phyloP scores from a whole-genome alignment of 108 stramenopile species.

The Seminavis robusta region DNA sequence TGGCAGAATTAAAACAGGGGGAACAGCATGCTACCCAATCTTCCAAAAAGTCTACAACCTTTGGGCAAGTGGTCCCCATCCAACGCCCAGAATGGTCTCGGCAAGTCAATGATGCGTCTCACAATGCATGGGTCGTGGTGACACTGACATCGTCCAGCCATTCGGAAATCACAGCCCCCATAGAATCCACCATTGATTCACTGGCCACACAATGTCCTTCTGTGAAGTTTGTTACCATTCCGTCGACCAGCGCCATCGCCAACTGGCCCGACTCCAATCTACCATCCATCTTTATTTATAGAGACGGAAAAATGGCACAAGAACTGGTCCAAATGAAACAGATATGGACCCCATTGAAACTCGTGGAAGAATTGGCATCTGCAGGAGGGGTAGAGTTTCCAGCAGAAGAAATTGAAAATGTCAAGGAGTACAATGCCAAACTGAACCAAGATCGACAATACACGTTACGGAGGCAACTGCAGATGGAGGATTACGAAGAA shows the following conservation, averaged over 20 bases:
- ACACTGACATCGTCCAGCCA: constrained; percentile 33
- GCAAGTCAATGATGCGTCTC: constrained; percentile 72
- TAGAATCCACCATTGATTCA: constrained; percentile 29
- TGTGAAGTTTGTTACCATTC: constrained; percentile 86
- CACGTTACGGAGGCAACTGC: no score
- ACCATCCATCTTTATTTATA: constrained; percentile 90
- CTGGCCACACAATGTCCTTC: constrained; percentile 29
- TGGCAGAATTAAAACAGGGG: constrained; percentile 43
- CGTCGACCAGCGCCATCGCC: constrained; percentile 64
- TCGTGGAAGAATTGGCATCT: neutral
- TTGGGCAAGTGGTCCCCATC: constrained; percentile 48
- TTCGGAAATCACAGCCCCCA: constrained; percentile 32
- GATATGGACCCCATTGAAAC: constrained; percentile 19
- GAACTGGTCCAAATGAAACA: constrained; percentile 60
- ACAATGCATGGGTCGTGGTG: constrained; percentile 67
- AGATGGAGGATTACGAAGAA: no score
- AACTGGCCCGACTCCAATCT: constrained; percentile 89
- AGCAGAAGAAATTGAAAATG: neutral
- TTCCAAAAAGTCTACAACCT: constrained; percentile 1
- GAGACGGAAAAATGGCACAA: constrained; percentile 73
- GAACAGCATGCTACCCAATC: neutral
- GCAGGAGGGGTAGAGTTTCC: neutral
- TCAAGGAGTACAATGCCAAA: neutral
- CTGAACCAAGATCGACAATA: neutral
- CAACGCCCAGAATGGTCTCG: constrained; percentile 60